Base-by-base conservation (phyloP, 2,329 filamentous ascomycete species). In the Chaetomium olivaceum region DNA sequence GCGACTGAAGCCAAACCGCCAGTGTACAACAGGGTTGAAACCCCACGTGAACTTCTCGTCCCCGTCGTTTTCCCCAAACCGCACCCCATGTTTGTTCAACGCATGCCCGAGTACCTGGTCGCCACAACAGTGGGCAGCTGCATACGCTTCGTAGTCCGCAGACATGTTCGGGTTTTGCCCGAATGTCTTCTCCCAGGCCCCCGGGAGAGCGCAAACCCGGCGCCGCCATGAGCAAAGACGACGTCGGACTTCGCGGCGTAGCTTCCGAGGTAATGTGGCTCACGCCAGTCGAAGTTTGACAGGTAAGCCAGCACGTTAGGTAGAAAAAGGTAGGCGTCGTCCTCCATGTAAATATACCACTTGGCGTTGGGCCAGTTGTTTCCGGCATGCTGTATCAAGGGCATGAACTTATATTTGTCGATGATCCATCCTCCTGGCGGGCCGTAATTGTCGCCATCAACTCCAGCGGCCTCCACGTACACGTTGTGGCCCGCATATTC, bases 261-360 rank as follows among this genome's bases (percentile, higher is more conserved):
- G 52, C 63, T 65, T 4, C 66, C 66, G 1, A 67, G 62, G 36
- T 67, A 67, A 51, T 67, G 66, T 19, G 66, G 51, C 29, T 63
- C 16, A 6, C 33, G 51, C 62, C 60, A 65, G 51, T 65, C 60
- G 14, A 61, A 67, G 4, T 27, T 33, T 12, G 59, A 61, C 6
- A 67, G 60, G 33, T 67, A 67, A 9, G 8, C 23, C 7, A 67
- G 58, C 4, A 67, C 51, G 39, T 48, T 67, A n/a, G 62, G 60
- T n/a, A 67, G 57, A 27, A 67, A 67, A 19, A 67, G 60, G 21
- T 65, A 67, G 12, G 66, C 59, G 48, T 67, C 66, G 27, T 67
- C 66, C 23, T 67, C 66, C 66, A 65, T 65, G 66, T 67, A 67
- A 36, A 67, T 63, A 36, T 67, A 67, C 66, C 66, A 67, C 31